phyloP scores from a whole-genome alignment of 805 yeast genomes.

The Cyberlindnera euphorbiiphila region DNA sequence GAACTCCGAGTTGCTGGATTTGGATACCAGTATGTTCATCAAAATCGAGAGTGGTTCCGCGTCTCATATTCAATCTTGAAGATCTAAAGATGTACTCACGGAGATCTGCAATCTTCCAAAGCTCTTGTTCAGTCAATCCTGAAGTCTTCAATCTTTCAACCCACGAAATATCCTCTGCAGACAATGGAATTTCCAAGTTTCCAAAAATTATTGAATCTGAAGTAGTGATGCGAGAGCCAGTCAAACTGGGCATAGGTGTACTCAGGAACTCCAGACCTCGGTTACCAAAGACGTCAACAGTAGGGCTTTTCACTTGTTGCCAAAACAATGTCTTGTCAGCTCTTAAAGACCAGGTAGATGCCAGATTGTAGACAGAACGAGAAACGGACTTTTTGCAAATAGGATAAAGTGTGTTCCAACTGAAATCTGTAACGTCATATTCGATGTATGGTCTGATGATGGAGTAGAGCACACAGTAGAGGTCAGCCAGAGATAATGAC shows the following conservation, averaged over 20 bases:
- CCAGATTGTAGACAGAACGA: slow-evolving; percentile 57
- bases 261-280: slow-evolving; percentile 33
- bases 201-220: slow-evolving; percentile 34
- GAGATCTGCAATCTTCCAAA: slow-evolving; percentile 79
- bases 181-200: slow-evolving; percentile 47
- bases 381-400: slow-evolving; percentile 67
- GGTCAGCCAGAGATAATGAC: slow-evolving; percentile 69
- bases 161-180: slow-evolving; percentile 69
- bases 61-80: slow-evolving; percentile 37
- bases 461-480: slow-evolving; percentile 80
- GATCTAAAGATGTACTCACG: slow-evolving; percentile 64
- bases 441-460: slow-evolving; percentile 70
- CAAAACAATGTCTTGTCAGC: slow-evolving; percentile 74
- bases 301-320: slow-evolving; percentile 45
- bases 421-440: slow-evolving; percentile 68
- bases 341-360: slow-evolving; percentile 67
- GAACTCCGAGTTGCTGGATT: slow-evolving; percentile 33
- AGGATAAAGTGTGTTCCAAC: slow-evolving; percentile 62
- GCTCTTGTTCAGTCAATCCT: slow-evolving; percentile 68
- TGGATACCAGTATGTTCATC: slow-evolving; percentile 21
- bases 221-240: slow-evolving; percentile 12
- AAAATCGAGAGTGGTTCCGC: slow-evolving; percentile 27
- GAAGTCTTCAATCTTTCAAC: slow-evolving; percentile 62
- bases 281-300: slow-evolving; percentile 44
- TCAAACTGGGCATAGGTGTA: slow-evolving; percentile 20